Conservation (phyloP, 306 rosid species). For the Gillenia trifoliata region DNA sequence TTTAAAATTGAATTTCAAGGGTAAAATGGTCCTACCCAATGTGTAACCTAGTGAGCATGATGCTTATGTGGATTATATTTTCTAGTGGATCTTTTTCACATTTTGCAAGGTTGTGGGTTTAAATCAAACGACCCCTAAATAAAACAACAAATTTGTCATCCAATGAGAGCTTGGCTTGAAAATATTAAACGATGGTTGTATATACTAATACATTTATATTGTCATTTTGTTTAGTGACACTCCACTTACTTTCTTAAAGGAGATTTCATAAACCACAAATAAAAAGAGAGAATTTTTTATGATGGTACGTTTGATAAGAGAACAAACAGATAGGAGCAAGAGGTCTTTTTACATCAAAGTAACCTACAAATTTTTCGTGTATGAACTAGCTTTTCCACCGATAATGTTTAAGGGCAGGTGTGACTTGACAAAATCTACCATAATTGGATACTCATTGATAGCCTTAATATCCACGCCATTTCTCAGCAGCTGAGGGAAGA, state of each 20-base stretch:
- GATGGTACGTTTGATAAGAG: neutral
- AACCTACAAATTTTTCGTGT: neutral
- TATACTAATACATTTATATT: neutral
- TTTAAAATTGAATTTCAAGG: too few species aligned
- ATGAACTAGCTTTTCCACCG: neutral
- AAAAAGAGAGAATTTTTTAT: too few species aligned
- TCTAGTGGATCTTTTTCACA: too few species aligned
- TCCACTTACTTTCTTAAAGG: too few species aligned
- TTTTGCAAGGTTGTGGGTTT: too few species aligned
- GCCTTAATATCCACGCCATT: slow-evolving; percentile 39
- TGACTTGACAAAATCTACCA: slow-evolving; percentile 19
- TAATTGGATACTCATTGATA: slow-evolving; percentile 35
- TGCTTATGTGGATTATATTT: too few species aligned
- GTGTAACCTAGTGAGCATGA: too few species aligned
- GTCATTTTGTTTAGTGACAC: neutral
- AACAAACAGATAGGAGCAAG: neutral
- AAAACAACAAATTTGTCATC: neutral
- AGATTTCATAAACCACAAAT: too few species aligned
- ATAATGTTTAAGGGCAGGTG: neutral
- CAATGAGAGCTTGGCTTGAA: neutral
- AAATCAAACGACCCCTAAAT: too few species aligned
- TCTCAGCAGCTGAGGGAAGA: slow-evolving; percentile 53
- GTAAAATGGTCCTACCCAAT: too few species aligned
- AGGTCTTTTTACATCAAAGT: neutral
- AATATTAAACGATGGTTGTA: neutral